Evolutionary conservation across 805 yeast genomes (phyloP), one percentile per base, ranked within the genome.

Genomic region (Starmerella sp.): DNA sequence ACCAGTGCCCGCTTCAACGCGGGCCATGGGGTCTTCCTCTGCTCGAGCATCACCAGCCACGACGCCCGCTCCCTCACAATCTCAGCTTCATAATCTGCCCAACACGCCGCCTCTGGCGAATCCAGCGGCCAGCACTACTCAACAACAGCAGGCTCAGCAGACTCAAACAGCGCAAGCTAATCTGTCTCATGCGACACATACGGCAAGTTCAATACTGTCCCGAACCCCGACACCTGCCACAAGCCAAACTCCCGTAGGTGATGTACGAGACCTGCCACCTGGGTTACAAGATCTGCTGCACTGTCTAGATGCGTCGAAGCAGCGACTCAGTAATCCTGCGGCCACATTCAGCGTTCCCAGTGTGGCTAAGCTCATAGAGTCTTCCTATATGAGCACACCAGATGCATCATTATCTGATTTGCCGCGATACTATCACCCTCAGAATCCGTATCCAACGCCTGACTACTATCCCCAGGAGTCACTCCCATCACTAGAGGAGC

Each of bases 401-500:
- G 97, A 93, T 70, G 86, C 97, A 0, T 78, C 82, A 56, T 95
- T 91, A 67, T 83, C 95, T 2, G 97, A 91, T 64, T 79, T 75
- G 62, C 95, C 97, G 15, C 78, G 83, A 57, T 77, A 78, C 66
- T 82, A 88, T 67, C 79, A 77, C 49, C 91, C 97, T 6, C 77
- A 78, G 28, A 80, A 82, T 61, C 95, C 95, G 53, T 95, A 85
- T 66, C 95, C 96, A 31, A 87, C 95, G 7, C 86, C 93, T 39
- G 79, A 85, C 28, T 86, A 83, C 69, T 93, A 87, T 70, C 98
- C 98, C 2, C 87, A 82, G 66, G 93, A 85, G 57, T 90, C 90
- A 35, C 60, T 74, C 30, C 66, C 73, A 15, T 68, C 73, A 39
- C 63, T 74, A 53, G 83, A 81, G 51, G 80, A 82, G 59, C 75